These are phyloP conservation scores for Phytophthora tubulina DNA, from an alignment of 352 stramenopile genomes.

Conservation along the genomic window DNA sequence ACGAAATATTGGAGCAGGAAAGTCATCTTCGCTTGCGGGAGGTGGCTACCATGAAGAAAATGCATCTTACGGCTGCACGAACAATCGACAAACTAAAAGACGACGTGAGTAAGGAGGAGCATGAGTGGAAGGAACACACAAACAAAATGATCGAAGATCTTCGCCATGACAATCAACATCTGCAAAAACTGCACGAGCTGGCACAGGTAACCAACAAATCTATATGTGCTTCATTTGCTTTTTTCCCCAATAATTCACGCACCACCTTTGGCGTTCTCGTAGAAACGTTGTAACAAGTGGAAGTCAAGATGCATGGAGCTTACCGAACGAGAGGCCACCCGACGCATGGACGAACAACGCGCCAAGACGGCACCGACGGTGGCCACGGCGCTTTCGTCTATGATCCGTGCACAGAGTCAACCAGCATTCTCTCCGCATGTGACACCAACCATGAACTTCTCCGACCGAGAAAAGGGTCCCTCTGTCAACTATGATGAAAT, in stretches of 20 bases:
- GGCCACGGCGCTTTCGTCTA: conserved; percentile 36
- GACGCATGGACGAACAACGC: conserved; percentile 53
- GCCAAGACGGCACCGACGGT: conserved; percentile 44
- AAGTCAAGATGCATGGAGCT: conserved; percentile 67
- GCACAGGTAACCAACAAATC: conserved; percentile 43
- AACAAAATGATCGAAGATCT: conserved; percentile 66
- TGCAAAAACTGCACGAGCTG: conserved; percentile 64
- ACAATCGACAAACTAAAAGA: conserved; percentile 76
- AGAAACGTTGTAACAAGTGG: conserved; percentile 83
- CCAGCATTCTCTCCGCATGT: conserved; percentile 29
- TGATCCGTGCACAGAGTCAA: conserved; percentile 52
- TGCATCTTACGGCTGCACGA: conserved; percentile 58
- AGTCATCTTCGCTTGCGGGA: conserved; percentile 71
- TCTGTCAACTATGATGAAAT: conserved; percentile 67
- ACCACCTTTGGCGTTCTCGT: background rate
- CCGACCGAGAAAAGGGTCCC: conserved; percentile 23
- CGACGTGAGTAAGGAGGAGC: conserved; percentile 56
- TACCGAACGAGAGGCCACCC: conserved; percentile 50
- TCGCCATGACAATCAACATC: conserved; percentile 67
- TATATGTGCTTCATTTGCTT: too few relatives aligned
- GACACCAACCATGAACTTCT: conserved; percentile 25
- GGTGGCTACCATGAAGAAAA: conserved; percentile 70
- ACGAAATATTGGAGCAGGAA: conserved; percentile 80
- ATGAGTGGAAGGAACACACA: conserved; percentile 63
- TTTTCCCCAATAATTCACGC: too few relatives aligned